These are phyloP conservation scores for Cyamopsis tetragonoloba DNA, from an alignment of 306 rosid genomes.

Conservation along the genomic window DNA sequence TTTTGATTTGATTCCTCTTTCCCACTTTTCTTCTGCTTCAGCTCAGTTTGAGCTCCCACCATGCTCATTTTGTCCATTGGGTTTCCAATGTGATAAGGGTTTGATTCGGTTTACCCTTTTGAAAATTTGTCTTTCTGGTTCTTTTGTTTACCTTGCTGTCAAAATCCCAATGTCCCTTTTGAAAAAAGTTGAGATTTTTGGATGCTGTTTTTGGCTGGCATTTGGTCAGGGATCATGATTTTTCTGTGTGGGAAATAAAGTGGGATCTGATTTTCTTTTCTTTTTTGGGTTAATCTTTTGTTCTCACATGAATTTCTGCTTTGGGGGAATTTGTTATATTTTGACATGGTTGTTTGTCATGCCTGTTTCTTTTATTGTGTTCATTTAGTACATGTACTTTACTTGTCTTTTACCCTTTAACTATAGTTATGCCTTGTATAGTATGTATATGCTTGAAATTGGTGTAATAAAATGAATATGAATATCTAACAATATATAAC, in stretches of 20 bases:
- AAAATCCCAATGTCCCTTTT: constrained; percentile 10
- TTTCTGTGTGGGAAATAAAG: constrained; percentile 8
- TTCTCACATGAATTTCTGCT: background rate
- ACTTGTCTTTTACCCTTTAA: background rate
- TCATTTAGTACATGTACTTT: constrained; percentile 15
- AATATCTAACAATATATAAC: background rate
- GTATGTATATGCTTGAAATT: constrained; percentile 9
- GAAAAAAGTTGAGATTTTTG: constrained; percentile 19
- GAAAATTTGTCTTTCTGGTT: background rate
- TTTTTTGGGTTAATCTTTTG: background rate
- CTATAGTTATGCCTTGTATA: background rate
- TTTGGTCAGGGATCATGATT: constrained; percentile 1
- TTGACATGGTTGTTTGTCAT: constrained; percentile 6
- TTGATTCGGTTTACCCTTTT: constrained; percentile 27
- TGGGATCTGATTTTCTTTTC: constrained; percentile 25
- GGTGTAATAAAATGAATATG: background rate
- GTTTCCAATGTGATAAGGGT: constrained; percentile 17
- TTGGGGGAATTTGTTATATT: constrained; percentile 13
- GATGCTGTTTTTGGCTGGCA: constrained; percentile 13
- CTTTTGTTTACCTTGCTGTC: background rate
- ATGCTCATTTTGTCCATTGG: constrained; percentile 1
- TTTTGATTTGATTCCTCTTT: constrained; percentile 8
- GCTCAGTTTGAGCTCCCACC: background rate
- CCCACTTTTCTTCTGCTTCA: background rate
- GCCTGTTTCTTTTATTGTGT: constrained; percentile 14